Conservation (phyloP, 108 stramenopile species). For the Nitzschia putrida region DNA sequence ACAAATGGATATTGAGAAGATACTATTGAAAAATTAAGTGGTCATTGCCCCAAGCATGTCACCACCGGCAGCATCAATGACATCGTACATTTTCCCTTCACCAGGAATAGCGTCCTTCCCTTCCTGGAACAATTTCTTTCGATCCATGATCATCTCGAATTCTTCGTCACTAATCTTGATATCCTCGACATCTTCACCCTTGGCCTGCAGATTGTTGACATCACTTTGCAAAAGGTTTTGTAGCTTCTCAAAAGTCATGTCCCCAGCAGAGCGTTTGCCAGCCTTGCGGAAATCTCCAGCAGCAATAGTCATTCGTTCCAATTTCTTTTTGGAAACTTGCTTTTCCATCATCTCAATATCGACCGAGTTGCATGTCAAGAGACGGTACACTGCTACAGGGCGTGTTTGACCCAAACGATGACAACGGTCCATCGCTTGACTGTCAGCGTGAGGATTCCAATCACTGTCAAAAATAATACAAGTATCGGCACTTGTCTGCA, state of each 20-base stretch:
- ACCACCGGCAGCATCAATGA: slow-evolving; percentile 73
- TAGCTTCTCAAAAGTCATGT: slow-evolving; percentile 74
- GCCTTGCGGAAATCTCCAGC: slow-evolving; percentile 95
- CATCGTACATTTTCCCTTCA: slow-evolving; percentile 91
- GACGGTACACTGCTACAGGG: slow-evolving; percentile 94
- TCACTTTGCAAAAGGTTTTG: slow-evolving; percentile 81
- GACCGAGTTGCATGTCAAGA: slow-evolving; percentile 92
- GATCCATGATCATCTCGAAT: slow-evolving; percentile 86
- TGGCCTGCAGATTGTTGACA: slow-evolving; percentile 83
- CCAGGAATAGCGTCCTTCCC: slow-evolving; percentile 66
- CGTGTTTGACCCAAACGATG: slow-evolving; percentile 83
- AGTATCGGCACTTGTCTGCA: slow-evolving; percentile 85
- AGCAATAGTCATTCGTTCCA: slow-evolving; percentile 95
- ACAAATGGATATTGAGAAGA: too few relatives aligned
- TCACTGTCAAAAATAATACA: slow-evolving; percentile 98
- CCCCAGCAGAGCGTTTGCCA: slow-evolving; percentile 74
- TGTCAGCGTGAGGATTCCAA: slow-evolving; percentile 93
- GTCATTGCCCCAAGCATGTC: slow-evolving; percentile 69
- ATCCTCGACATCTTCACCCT: slow-evolving; percentile 69
- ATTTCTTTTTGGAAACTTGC: slow-evolving; percentile 92
- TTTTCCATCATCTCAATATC: slow-evolving; percentile 99
- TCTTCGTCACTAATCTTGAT: slow-evolving; percentile 86
- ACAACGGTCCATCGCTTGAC: slow-evolving; percentile 92
- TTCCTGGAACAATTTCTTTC: slow-evolving; percentile 73
- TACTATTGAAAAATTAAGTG: slow-evolving; percentile 5